These are phyloP conservation scores for Penicillium pancosmium DNA, from an alignment of 495 filamentous ascomycete genomes.

Conservation along the genomic window DNA sequence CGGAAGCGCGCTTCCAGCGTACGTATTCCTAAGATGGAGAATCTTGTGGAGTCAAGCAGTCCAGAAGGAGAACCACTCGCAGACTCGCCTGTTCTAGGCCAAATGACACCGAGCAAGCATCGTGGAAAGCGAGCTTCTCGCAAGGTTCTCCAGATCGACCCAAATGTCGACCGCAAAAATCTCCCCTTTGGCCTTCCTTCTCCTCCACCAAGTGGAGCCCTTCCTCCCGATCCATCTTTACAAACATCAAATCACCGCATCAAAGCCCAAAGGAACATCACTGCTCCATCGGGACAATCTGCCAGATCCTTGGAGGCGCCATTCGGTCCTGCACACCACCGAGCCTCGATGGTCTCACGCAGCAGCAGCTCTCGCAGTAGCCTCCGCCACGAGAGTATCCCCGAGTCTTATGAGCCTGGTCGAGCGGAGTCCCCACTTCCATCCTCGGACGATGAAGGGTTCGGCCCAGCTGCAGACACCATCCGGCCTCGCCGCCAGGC, in stretches of 20 bases:
- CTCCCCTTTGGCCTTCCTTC: conserved; percentile 35
- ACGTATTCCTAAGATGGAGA: conserved; percentile 21
- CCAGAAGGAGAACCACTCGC: conserved; percentile 19
- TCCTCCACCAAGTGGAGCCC: conserved; percentile 35
- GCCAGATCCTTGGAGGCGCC: conserved; percentile 11
- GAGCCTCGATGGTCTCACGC: conserved; percentile 25
- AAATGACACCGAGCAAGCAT: conserved; percentile 7
- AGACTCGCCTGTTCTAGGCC: conserved; percentile 30
- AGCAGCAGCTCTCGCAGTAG: conserved; percentile 36
- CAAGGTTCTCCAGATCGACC: conserved; percentile 23
- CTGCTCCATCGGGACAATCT: conserved; percentile 15
- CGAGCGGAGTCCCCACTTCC: conserved; percentile 40
- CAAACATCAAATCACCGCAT: conserved; percentile 14
- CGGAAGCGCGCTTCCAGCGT: conserved; percentile 23
- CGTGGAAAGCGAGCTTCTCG: conserved; percentile 16
- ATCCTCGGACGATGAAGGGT: conserved; percentile 49
- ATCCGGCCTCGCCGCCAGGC: conserved; percentile 14
- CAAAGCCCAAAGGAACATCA: conserved; percentile 22
- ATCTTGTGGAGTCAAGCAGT: conserved; percentile 5
- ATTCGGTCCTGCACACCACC: conserved; percentile 16
- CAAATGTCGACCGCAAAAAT: conserved; percentile 22
- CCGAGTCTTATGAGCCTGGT: conserved; percentile 22
- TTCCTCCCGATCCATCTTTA: conserved; percentile 27
- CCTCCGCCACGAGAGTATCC: conserved; percentile 28
- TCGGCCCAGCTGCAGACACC: conserved; percentile 15